Base-by-base conservation (phyloP, 139 green algal species). In the Auxenochlorella pyrenoidosa region DNA sequence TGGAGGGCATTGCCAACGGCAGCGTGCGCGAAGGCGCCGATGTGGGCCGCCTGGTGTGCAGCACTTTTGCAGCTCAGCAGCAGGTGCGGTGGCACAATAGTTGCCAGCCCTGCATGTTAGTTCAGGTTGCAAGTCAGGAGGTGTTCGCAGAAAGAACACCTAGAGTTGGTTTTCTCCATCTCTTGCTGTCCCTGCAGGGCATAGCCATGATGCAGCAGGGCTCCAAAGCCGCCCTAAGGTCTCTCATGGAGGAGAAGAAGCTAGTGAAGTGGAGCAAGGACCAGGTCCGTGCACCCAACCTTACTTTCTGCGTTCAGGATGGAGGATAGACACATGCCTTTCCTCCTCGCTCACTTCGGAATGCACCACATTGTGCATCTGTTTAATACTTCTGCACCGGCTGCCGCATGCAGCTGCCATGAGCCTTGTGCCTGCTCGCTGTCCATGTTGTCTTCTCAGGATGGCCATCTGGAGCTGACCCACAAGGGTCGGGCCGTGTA, bases 1-100 rank as follows among this genome's bases (percentile, higher is more conserved):
- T 96, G 76, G 94, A 96, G 88, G 87, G 72, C 6, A 86, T 95
- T 0, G 90, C 91, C 40, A 94, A 93, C 66, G 90, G 92, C 54
- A 91, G 80, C 0, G 89, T 94, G 19, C 28, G 38, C 0, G 82
- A 41, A 3, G 75, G 58, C 0, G 51, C 34, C 1, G 87, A 89
- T 54, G 88, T 96, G 19, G 78, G 88, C n/a, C 63, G 75, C 24
- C 90, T 96, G 34, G 88, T 93, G 41, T 79, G 84, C 72, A 83
- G 84, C 72, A 84, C 84, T 18, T 76, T 85, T 63, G 80, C 80
- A 2, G 80, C 80, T 1, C 40, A 76, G 36, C 80, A 85, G 63
- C 80, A 85, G 80, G 80, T 77, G 63, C 15, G 36, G 47, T 5
- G 34, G 16, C n/a, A 41, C 10, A 26, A 71, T 12, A 6, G 22